Percentiles rank a stretch among this genome's conserved stretches.
phyloP scores from a whole-genome alignment of 192 early-diverging fungal species.

The Linnemannia schmuckeri region DNA sequence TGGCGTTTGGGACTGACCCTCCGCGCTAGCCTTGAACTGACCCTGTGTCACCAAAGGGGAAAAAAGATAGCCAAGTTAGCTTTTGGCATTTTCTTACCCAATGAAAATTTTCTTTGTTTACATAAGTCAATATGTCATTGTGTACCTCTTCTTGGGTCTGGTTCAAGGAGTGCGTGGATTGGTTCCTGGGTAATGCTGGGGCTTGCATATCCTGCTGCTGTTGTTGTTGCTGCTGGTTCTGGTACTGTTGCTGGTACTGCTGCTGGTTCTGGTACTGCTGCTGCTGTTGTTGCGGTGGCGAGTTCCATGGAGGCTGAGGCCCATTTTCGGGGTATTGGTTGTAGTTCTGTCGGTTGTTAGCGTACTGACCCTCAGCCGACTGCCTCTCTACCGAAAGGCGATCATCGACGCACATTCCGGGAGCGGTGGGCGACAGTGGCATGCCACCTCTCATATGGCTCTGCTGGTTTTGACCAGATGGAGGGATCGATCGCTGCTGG shows the following conservation, averaged over 20 bases:
- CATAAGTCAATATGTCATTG: neutral
- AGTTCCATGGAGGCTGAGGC: neutral
- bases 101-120: too few species aligned
- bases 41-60: neutral
- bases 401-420: constrained; percentile 25
- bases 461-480: constrained; percentile 28
- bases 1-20: constrained; percentile 11
- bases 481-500: constrained; percentile 34
- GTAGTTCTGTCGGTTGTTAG: constrained; percentile 15
- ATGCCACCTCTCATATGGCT: constrained; percentile 17
- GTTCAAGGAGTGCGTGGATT: constrained; percentile 33
- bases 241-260: constrained; percentile 19
- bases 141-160: constrained; percentile 48
- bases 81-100: too few species aligned
- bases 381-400: constrained; percentile 24
- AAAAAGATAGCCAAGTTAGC: too few species aligned
- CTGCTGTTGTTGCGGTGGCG: constrained; percentile 2
- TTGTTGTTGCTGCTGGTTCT: constrained; percentile 24
- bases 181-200: constrained; percentile 21
- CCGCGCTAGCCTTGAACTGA: constrained; percentile 1
- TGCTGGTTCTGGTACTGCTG: constrained; percentile 22
- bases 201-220: constrained; percentile 13
- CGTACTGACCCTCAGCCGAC: constrained; percentile 42
- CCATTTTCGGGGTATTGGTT: constrained; percentile 26
- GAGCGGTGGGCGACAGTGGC: constrained; percentile 39